Evolutionary conservation across 306 rosid genomes (phyloP).

Genomic region (Luffa acutangula): DNA sequence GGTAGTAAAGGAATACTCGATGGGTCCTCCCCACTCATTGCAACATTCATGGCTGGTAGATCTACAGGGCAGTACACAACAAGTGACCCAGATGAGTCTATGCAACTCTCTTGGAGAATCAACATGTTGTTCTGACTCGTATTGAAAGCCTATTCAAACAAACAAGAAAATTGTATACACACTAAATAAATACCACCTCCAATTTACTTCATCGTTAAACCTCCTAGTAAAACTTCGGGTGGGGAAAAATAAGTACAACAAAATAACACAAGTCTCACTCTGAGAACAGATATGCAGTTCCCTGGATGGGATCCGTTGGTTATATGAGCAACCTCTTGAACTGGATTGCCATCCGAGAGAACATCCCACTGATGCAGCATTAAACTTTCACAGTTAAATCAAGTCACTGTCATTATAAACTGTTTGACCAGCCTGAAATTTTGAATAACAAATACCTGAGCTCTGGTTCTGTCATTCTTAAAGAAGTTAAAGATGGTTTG

Average conservation of each 20-base stretch:
- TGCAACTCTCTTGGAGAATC: constrained; percentile 94
- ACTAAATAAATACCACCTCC: background rate
- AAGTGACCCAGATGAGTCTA: constrained; percentile 73
- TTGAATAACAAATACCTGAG: constrained; percentile 46
- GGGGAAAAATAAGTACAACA: background rate
- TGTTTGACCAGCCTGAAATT: background rate
- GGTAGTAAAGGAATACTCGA: constrained; percentile 79
- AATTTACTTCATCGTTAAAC: background rate
- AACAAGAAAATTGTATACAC: background rate
- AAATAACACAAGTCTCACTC: constrained; percentile 30
- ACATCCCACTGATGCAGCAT: constrained; percentile 71
- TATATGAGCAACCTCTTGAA: constrained; percentile 90
- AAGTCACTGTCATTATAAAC: background rate
- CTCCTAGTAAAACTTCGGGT: background rate
- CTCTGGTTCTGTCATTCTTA: constrained; percentile 79
- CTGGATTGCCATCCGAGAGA: constrained; percentile 71
- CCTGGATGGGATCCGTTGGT: constrained; percentile 91
- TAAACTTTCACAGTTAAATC: constrained; percentile 1
- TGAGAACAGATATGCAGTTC: constrained; percentile 78
- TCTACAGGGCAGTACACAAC: constrained; percentile 88
- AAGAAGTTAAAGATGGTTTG: constrained; percentile 80
- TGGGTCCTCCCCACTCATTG: constrained; percentile 91
- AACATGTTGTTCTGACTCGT: constrained; percentile 84
- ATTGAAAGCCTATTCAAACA: constrained; percentile 45
- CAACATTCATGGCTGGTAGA: constrained; percentile 66